Base-by-base conservation (phyloP, 2,329 filamentous ascomycete genomes). In the Thermomyces lanuginosus region DNA sequence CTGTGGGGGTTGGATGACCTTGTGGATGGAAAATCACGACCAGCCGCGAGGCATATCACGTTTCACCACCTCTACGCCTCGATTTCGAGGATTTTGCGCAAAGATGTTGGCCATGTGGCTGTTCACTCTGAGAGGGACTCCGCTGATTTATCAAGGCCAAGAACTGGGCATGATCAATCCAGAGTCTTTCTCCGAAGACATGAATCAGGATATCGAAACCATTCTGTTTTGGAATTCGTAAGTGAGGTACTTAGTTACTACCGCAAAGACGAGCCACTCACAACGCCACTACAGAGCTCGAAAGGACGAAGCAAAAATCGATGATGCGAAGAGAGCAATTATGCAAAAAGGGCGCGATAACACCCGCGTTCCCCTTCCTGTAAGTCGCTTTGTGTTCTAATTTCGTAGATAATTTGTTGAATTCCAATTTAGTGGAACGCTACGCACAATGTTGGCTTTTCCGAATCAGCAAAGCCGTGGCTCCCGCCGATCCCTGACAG, bases 11-110 rank as follows among this genome's bases (percentile, higher is more conserved):
- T 73, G 69, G 69, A 70, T 67, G 36, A 64, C 67, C 1, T 45
- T 69, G 10, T 72, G 67, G 40, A 55, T 69, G 11, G 69, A 73
- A 43, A 72, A 70, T 43, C 69, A 74, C 46, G 69, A 73, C 40
- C 64, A 71, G 37, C 57, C 62, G 3, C 61, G 37, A 10, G 29
- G 27, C 1, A 33, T 40, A 8, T 35, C 31, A 3, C 29, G 37
- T 6, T 37, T 36, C 15, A 55, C 52, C 7, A 50, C 53, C 21
- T 60, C 63, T 30, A 47, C 47, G 10, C 56, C 57, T 5, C 23
- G 32, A 16, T 34, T 34, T 20, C 30, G 38, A 8, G 26, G 17
- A 3, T 17, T 29, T 8, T 35, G 34, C 6, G 38, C 37, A 3
- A 41, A 39, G 16, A 17, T 39, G 18, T 28, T 41, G 2, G 33